These are phyloP conservation scores for Meira miltonrushii DNA, from an alignment of 1,284 basidiomycete genomes.

Conservation along the genomic window DNA sequence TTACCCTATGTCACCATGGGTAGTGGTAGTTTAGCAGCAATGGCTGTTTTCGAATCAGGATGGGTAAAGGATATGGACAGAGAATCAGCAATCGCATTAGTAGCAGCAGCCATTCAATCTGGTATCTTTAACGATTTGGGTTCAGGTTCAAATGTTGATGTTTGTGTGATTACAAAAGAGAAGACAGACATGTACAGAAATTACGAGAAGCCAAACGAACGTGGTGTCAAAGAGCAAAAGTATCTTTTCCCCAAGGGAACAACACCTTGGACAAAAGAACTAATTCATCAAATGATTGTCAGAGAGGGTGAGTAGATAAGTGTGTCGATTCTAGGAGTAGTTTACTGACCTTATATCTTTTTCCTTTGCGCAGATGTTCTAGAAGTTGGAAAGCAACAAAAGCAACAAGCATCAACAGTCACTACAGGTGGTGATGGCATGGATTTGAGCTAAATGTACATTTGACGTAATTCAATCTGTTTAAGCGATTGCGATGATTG, in stretches of 20 bases:
- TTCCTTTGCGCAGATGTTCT: conserved; percentile 24
- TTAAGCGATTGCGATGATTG: background rate
- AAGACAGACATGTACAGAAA: conserved; percentile 46
- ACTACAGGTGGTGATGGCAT: conserved; percentile 2
- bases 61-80: conserved; percentile 81
- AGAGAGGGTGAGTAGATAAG: conserved; percentile 60
- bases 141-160: conserved; percentile 94
- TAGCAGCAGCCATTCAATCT: conserved; percentile 79
- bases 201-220: conserved; percentile 47
- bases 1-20: conserved; percentile 99
- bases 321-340: background rate
- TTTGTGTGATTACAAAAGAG: conserved; percentile 70
- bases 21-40: conserved; percentile 88
- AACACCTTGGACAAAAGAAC: conserved; percentile 59
- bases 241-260: conserved; percentile 65
- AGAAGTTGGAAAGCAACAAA: conserved; percentile 24
- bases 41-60: conserved; percentile 90
- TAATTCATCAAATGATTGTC: conserved; percentile 45
- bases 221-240: conserved; percentile 45
- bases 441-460: conserved; percentile 1
- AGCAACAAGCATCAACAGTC: conserved; percentile 3
- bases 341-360: conserved; percentile 1
- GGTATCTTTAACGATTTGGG: conserved; percentile 99
- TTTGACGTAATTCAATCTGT: background rate
- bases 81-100: conserved; percentile 74